Evolutionary conservation across 257 asterid genomes (phyloP), one percentile per base, ranked within the genome.

Genomic region (Solanum pennellii): DNA sequence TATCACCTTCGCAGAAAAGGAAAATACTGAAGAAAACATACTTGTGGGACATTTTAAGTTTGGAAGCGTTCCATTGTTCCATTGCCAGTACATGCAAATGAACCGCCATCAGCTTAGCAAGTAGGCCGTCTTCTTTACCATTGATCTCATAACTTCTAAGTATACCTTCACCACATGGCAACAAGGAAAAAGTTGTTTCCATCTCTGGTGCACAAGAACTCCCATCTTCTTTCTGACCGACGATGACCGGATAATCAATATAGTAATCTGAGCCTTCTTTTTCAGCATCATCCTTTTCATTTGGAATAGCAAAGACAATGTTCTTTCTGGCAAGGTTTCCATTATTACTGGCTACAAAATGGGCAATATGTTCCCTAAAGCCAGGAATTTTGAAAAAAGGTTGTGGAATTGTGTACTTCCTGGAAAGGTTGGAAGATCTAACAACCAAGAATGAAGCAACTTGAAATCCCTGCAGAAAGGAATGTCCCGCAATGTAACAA

Each of bases 41-140:
- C 98, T 89, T 86, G 89, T 91, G 93, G 87, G 95, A 93, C 89
- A 84, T 80, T 91, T 92, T 92, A 84, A 94, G 93, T 88, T 92
- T 91, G 16, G 93, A 89, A 29, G 93, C 88, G 52, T 94, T 94
- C 98, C 98, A 94, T 86, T 93, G 96, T 88, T 94, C 98, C 98
- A 94, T 93, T 27, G 98, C 98, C 71, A 93, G 92, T 88, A 94
- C 90, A 89, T 94, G 98, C 86, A 94, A 88, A 41, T 91, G 95
- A 88, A 92, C 89, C 8, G 96, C 98, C 88, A 93, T 94, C 92
- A 94, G 89, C 90, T 92, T 94, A 87, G 93, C 95, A 86, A 91
- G 94, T 89, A 92, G 86, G 87, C 84, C 89, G 60, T 91, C 95
- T 86, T 90, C 90, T 86, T 88, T 87, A 76, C 86, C 92, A 76